Base-by-base conservation (phyloP, 2,329 filamentous ascomycete species). In the Neophaeococcomyces mojaviensis region DNA sequence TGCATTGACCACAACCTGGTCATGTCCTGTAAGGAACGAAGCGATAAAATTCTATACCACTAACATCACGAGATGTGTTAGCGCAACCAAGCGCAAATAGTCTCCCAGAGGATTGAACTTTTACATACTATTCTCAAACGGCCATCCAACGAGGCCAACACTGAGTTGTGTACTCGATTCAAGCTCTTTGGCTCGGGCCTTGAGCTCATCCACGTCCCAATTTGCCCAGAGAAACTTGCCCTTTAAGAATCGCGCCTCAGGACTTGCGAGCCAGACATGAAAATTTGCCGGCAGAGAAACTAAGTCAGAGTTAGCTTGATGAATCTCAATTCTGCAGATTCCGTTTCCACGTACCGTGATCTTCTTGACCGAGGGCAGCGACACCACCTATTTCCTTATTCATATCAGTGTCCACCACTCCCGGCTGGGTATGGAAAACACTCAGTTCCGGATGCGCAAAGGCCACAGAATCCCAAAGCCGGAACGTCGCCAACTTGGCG, bases 351-450 rank as follows among this genome's bases (percentile, higher is more conserved):
- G n/a, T 19, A 18, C 20, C 36, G 13, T 24, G 3, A 18, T 20
- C 33, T 13, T 42, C 22, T 9, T 15, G 18, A 16, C 32, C 32
- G 10, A 34, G 32, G 18, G 39, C 37, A 26, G 26, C 44, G 12
- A 40, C 16, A 26, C 33, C 35, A 7, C 20, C 39, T 36, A 30
- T 44, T 12, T 20, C 32, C 18, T 16, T 16, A 16, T 16, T 37
- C 46, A 49, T 44, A 13, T 31, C 45, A 18, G 46, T 49, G 7
- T 48, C 28, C 10, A 50, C 38, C 15, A 43, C 30, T 3, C 70
- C 70, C 0, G 71, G 71, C 15, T 73, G 70, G n/a, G 72, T 54
- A 26, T 68, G 64, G 5, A 66, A 54, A 0, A 71, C 61, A 12
- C 59, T 55, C 8, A 71, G 34, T 4, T 55, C 53, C 0, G 63